A percentile compares a stretch with the other conserved stretches of the same genome.
phyloP scores from a whole-genome alignment of 1,284 basidiomycete species.

The Thecaphora frezii region DNA sequence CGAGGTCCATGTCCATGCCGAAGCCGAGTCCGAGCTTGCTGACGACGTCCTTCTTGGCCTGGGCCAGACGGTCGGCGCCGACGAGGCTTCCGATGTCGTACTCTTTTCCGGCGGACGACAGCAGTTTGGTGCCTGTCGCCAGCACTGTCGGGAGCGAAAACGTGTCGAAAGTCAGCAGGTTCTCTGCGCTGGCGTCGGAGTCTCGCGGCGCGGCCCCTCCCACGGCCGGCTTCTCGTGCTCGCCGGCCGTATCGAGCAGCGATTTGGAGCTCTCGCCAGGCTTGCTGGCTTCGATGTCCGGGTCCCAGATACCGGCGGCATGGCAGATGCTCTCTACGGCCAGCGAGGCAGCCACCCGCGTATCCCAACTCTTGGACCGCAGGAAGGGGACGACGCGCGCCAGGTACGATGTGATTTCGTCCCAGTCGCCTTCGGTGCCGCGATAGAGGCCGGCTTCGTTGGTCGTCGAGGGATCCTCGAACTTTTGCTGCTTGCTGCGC shows the following conservation, averaged over 20 bases:
- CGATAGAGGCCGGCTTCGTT: slow-evolving; percentile 29
- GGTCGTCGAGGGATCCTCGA: slow-evolving; percentile 18
- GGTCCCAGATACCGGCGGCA: slow-evolving; percentile 76
- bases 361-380: slow-evolving; percentile 83
- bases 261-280: slow-evolving; percentile 30
- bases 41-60: slow-evolving; percentile 73
- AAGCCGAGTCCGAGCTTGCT: slow-evolving; percentile 65
- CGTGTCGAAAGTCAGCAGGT: slow-evolving; percentile 44
- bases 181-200: slow-evolving; percentile 14
- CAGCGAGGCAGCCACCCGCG: slow-evolving; percentile 77
- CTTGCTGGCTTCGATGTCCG: slow-evolving; percentile 30
- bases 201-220: neutral
- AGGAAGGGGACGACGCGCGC: slow-evolving; percentile 79
- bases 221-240: slow-evolving; percentile 6
- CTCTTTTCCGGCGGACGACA: slow-evolving; percentile 85
- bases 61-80: slow-evolving; percentile 70
- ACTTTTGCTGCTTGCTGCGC: slow-evolving; percentile 27
- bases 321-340: slow-evolving; percentile 83
- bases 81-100: slow-evolving; percentile 63
- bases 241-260: slow-evolving; percentile 8
- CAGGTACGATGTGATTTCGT: slow-evolving; percentile 61
- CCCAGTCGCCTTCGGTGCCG: slow-evolving; percentile 70
- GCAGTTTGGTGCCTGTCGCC: slow-evolving; percentile 72
- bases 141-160: slow-evolving; percentile 74
- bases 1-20: slow-evolving; percentile 70